phyloP scores from a whole-genome alignment of 192 early-diverging fungal genomes.

The Entomortierella lignicola region DNA sequence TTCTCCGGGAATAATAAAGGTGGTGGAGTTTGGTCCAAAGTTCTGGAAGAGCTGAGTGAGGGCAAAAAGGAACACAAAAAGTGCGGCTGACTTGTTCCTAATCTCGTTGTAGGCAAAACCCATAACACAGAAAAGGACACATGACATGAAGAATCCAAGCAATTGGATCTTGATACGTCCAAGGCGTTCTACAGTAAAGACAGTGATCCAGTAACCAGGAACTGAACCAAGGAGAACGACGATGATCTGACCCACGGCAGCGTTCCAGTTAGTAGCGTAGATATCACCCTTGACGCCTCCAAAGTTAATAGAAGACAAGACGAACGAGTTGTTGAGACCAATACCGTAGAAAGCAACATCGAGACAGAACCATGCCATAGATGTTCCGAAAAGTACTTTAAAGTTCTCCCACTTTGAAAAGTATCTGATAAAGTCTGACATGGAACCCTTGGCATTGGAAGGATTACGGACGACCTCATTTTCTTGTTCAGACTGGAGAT shows the following conservation, averaged over 20 bases:
- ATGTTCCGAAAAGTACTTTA: conserved; percentile 82
- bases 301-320: conserved; percentile 79
- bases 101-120: conserved; percentile 80
- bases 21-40: conserved; percentile 96
- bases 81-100: conserved; percentile 61
- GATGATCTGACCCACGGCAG: conserved; percentile 89
- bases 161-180: conserved; percentile 93
- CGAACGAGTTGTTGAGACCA: conserved; percentile 82
- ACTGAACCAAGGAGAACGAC: conserved; percentile 84
- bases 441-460: conserved; percentile 50
- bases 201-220: conserved; percentile 95
- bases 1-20: conserved; percentile 87
- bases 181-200: conserved; percentile 84
- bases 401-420: conserved; percentile 85
- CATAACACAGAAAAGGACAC: conserved; percentile 78
- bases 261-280: conserved; percentile 56
- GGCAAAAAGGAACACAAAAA: conserved; percentile 75
- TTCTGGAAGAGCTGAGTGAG: conserved; percentile 87
- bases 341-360: conserved; percentile 88
- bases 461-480: conserved; percentile 17
- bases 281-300: conserved; percentile 51
- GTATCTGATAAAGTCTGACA: conserved; percentile 70
- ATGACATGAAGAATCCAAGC: conserved; percentile 79
- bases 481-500: conserved; percentile 51
- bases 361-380: conserved; percentile 80